phyloP scores from a whole-genome alignment of 2,329 filamentous ascomycete species.

The Fusarium bulbicola region DNA sequence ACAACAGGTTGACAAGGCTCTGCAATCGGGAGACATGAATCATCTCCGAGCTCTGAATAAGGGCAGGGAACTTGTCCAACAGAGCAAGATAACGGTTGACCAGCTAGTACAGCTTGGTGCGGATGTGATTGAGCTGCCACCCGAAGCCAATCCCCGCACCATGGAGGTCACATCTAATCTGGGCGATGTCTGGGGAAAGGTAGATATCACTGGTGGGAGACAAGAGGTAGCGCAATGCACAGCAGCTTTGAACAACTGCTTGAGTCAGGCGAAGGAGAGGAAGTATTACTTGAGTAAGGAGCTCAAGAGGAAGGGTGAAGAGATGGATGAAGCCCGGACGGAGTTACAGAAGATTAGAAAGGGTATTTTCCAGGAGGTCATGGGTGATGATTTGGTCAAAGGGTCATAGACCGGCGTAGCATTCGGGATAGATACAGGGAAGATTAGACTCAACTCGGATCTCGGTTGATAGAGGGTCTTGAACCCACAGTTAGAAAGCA shows the following conservation, averaged over 20 bases:
- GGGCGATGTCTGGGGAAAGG: conserved; percentile 60
- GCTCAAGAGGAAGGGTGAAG: conserved; percentile 42
- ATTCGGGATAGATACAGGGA: background rate
- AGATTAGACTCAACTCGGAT: background rate
- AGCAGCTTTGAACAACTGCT: conserved; percentile 44
- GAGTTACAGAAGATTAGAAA: conserved; percentile 57
- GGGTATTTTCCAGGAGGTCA: conserved; percentile 44
- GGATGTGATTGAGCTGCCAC: conserved; percentile 22
- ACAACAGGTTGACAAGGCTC: conserved; percentile 53
- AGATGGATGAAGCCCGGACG: conserved; percentile 47
- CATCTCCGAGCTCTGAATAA: conserved; percentile 24
- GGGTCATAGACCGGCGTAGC: background rate
- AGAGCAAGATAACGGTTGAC: conserved; percentile 16
- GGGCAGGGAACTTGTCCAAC: conserved; percentile 12
- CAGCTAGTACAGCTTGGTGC: conserved; percentile 23
- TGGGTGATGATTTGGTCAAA: conserved; percentile 12
- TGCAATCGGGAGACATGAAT: conserved; percentile 46
- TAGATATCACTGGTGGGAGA: conserved; percentile 58
- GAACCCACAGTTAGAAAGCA: background rate
- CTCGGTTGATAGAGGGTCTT: background rate
- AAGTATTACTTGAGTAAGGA: conserved; percentile 44
- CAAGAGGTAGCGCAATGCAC: conserved; percentile 49
- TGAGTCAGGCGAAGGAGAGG: conserved; percentile 45
- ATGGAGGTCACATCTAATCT: conserved; percentile 47
- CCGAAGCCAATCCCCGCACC: conserved; percentile 56